Conservation (phyloP, 441 rosid species). For the Francoa sonchifolia region DNA sequence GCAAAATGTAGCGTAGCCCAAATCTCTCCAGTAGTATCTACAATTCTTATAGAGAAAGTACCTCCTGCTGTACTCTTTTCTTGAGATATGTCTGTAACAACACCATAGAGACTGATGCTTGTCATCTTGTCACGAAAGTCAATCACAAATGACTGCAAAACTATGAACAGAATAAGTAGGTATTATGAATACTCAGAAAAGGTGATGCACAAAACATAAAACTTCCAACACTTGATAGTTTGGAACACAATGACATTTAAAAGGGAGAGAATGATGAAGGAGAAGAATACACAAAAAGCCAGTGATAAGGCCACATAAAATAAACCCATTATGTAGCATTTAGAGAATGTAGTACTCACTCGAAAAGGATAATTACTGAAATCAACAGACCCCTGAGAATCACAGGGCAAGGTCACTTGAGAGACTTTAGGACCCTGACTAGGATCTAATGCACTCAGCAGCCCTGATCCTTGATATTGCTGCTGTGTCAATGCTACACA, state of each 20-base stretch:
- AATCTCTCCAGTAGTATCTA: conserved; percentile 62
- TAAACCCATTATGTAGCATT: too few species aligned
- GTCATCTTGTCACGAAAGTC: conserved; percentile 76
- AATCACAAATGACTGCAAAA: conserved; percentile 52
- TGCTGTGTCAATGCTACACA: conserved; percentile 53
- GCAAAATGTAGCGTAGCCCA: conserved; percentile 68
- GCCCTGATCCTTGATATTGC: conserved; percentile 51
- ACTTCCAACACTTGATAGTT: too few species aligned
- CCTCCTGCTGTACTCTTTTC: conserved; percentile 29
- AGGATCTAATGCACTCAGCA: conserved; percentile 38
- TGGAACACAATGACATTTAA: too few species aligned
- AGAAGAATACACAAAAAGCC: too few species aligned
- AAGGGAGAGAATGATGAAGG: too few species aligned
- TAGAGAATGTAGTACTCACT: conserved; percentile 34
- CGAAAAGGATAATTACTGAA: conserved; percentile 73
- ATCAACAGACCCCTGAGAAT: conserved; percentile 75
- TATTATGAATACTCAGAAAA: neutral
- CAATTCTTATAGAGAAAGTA: conserved; percentile 49
- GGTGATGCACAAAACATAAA: too few species aligned
- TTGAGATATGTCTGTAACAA: conserved; percentile 37
- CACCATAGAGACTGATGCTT: conserved; percentile 71
- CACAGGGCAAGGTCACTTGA: conserved; percentile 77
- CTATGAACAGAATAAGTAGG: conserved; percentile 22
- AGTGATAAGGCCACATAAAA: too few species aligned
- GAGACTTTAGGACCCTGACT: conserved; percentile 50